Evolutionary conservation across 1,284 basidiomycete genomes (phyloP).

Genomic region (Moesziomyces antarcticus): DNA sequence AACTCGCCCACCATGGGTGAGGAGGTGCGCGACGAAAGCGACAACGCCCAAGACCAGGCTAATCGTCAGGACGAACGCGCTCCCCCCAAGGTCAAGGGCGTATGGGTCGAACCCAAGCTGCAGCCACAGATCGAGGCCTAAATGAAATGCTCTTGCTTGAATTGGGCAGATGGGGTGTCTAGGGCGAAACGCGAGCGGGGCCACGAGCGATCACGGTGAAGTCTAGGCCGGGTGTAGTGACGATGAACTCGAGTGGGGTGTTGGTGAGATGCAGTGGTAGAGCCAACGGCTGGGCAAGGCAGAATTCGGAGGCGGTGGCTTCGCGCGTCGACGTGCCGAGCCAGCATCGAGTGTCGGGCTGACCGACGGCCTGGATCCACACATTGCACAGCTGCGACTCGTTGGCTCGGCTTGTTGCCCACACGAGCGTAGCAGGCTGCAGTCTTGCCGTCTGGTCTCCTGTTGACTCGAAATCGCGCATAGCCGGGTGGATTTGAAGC

Average conservation of each 20-base stretch:
- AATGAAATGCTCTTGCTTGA: background rate
- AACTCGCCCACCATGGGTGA: slow-evolving; percentile 54
- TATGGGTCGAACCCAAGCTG: slow-evolving; percentile 44
- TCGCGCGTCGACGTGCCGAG: slow-evolving; percentile 41
- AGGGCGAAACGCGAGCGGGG: background rate
- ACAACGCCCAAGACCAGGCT: slow-evolving; percentile 29
- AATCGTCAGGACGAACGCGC: slow-evolving; percentile 34
- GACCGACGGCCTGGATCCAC: slow-evolving; percentile 17
- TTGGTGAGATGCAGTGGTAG: slow-evolving; percentile 3
- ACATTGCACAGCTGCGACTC: slow-evolving; percentile 19
- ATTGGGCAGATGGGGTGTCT: background rate
- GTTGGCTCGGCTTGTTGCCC: background rate
- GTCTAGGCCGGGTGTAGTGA: slow-evolving; percentile 12
- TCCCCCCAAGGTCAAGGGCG: slow-evolving; percentile 33
- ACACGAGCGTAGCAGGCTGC: slow-evolving; percentile 9
- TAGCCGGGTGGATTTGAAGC: slow-evolving; percentile 10
- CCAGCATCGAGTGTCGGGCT: slow-evolving; percentile 18
- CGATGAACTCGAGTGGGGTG: slow-evolving; percentile 11
- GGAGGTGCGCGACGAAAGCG: slow-evolving; percentile 31
- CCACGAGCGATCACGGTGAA: slow-evolving; percentile 1
- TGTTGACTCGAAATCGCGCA: background rate
- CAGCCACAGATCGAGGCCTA: slow-evolving; percentile 23
- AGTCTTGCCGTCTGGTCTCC: background rate
- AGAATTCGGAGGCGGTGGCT: slow-evolving; percentile 29
- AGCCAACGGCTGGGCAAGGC: slow-evolving; percentile 8